Evolutionary conservation across 768 basidiomycete genomes (phyloP), one percentile per base, ranked within the genome.

Genomic region (Thelephora ganbajun): DNA sequence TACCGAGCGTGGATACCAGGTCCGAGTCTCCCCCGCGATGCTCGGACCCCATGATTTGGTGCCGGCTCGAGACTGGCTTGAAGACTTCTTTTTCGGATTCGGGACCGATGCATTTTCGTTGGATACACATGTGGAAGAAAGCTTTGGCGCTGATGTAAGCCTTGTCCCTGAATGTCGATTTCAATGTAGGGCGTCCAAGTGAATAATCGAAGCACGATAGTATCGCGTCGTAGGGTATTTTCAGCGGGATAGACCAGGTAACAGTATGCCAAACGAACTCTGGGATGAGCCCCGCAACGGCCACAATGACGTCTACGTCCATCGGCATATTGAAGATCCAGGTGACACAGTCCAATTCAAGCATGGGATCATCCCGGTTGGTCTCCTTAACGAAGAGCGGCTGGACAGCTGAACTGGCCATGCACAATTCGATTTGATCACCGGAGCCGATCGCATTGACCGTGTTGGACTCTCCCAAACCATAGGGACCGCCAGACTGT

Each of bases 311-410:
- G 14, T 52, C 47, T n/a, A 46, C 47, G 47, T 58, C 46, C 5
- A 49, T 56, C 11, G 57, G 58, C 4, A 44, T 57, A 18, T 53
- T 51, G 9, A 57, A 46, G 2, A 57, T 33, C 56, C 56, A 58
- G 35, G 48, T 34, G 6, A 59, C 53, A 19, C 36, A 37, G 36
- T 19, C 14, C 2, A 19, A 13, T 13, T 37, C 36, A 13, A 5
- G 19, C 14, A 19, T 37, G 36, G 14, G 5, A 5, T 37, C 36
- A 37, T 37, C 19, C 14, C 36, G 36, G 19, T 37, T 19, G 14
- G 3, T 37, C 36, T 37, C 36, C n/a, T n/a, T n/a, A n/a, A n/a
- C n/a, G n/a, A n/a, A n/a, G n/a, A n/a, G n/a, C n/a, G n/a, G n/a
- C n/a, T n/a, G n/a, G n/a, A n/a, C n/a, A n/a, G n/a, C n/a, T n/a